phyloP scores from a whole-genome alignment of 1,139 yeast genomes.

The Pichia sp. region DNA sequence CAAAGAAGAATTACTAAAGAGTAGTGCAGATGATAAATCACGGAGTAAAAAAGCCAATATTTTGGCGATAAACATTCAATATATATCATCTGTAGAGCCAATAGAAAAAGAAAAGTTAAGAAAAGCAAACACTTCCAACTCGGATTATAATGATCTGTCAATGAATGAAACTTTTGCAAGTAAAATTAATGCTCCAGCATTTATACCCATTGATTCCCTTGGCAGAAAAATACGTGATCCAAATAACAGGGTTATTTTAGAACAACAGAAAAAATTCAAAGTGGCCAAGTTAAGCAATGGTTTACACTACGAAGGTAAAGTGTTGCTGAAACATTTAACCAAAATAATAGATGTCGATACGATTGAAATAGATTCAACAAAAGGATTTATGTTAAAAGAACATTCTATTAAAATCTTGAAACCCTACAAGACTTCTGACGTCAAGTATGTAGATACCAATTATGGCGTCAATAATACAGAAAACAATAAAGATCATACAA shows the following conservation, averaged over 20 bases:
- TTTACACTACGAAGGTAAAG: conserved; percentile 39
- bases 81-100: conserved; percentile 47
- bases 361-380: conserved; percentile 35
- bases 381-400: conserved; percentile 41
- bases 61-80: conserved; percentile 49
- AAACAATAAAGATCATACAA: conserved; percentile 29
- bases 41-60: conserved; percentile 28
- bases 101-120: conserved; percentile 26
- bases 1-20: background rate
- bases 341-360: conserved; percentile 37
- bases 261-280: conserved; percentile 17
- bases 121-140: background rate
- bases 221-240: conserved; percentile 14
- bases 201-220: conserved; percentile 13
- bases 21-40: background rate
- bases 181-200: conserved; percentile 15
- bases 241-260: conserved; percentile 10
- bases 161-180: conserved; percentile 17
- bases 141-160: conserved; percentile 5
- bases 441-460: conserved; percentile 19
- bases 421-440: conserved; percentile 38
- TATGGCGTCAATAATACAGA: conserved; percentile 13
- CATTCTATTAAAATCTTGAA: conserved; percentile 40
- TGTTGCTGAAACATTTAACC: conserved; percentile 39
- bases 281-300: conserved; percentile 13